Evolutionary conservation across 164 flowering plant genomes (phyloP).

Genomic region (Berberis vulgaris): DNA sequence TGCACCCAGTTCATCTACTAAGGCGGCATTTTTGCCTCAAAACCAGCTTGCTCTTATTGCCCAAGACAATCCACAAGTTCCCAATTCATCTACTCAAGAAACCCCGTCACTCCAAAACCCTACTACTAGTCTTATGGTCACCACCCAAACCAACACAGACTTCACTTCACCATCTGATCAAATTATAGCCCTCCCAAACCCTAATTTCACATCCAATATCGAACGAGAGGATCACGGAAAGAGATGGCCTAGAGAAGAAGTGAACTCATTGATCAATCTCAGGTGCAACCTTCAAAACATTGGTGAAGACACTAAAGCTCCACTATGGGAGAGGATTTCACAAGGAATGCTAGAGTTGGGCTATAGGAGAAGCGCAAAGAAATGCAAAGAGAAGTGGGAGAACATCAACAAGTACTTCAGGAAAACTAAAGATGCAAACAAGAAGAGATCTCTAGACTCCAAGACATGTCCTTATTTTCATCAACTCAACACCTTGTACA

Average conservation of each 20-base stretch:
- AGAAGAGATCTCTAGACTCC: conserved; percentile 69
- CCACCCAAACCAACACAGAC: conserved; percentile 10
- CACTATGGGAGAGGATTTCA: conserved; percentile 80
- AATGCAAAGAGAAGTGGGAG: conserved; percentile 90
- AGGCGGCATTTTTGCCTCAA: conserved; percentile 7
- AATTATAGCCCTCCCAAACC: conserved; percentile 14
- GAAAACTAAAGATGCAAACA: conserved; percentile 61
- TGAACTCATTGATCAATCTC: conserved; percentile 53
- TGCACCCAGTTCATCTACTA: conserved; percentile 8
- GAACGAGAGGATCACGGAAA: conserved; percentile 36
- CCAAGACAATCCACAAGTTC: conserved; percentile 8
- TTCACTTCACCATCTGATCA: conserved; percentile 11
- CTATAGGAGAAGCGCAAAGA: conserved; percentile 74
- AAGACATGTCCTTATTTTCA: conserved; percentile 83
- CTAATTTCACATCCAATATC: conserved; percentile 10
- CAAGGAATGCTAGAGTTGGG: conserved; percentile 62
- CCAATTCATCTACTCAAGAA: conserved; percentile 5
- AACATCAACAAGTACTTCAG: conserved; percentile 87
- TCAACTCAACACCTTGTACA: conserved; percentile 54
- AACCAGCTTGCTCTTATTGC: conserved; percentile 12
- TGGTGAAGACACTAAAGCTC: conserved; percentile 28
- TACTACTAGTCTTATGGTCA: neutral
- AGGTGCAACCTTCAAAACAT: conserved; percentile 42
- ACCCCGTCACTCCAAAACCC: conserved; percentile 9
- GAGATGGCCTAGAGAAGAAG: conserved; percentile 86